phyloP scores from a whole-genome alignment of 75 land plant species.

The Cryptomeria japonica region DNA sequence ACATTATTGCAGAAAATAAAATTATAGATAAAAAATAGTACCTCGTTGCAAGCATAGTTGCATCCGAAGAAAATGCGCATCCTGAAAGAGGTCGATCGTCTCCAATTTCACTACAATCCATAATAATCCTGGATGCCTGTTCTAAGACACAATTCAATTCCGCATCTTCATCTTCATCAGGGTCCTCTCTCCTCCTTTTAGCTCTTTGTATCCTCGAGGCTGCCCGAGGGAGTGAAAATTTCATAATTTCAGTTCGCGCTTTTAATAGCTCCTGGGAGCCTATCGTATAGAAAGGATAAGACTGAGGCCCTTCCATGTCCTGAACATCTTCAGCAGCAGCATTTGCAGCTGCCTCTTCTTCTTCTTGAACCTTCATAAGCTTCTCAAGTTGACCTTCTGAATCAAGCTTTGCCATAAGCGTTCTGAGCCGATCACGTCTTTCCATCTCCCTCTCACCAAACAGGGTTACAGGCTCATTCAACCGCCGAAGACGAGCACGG shows the following conservation, averaged over 20 bases:
- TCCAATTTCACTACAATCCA: constrained; percentile 95
- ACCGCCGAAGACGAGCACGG: constrained; percentile 75
- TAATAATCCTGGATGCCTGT: constrained; percentile 43
- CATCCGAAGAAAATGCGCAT: constrained; percentile 87
- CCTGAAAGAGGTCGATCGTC: constrained; percentile 95
- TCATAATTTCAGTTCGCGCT: constrained; percentile 70
- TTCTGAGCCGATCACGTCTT: constrained; percentile 84
- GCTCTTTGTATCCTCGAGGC: constrained; percentile 60
- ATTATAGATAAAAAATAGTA: constrained; percentile 17
- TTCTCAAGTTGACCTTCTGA: constrained; percentile 84
- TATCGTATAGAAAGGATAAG: constrained; percentile 86
- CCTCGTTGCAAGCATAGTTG: constrained; percentile 87
- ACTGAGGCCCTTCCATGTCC: constrained; percentile 37
- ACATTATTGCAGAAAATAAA: background rate
- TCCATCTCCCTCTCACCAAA: constrained; percentile 99
- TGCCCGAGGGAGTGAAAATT: constrained; percentile 72
- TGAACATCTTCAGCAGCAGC: constrained; percentile 48
- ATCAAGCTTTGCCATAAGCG: constrained; percentile 85
- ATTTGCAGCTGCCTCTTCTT: constrained; percentile 51
- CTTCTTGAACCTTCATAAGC: constrained; percentile 71
- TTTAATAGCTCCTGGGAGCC: constrained; percentile 64
- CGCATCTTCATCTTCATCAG: constrained; percentile 91
- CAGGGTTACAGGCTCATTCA: constrained; percentile 88
- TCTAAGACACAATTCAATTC: constrained; percentile 71
- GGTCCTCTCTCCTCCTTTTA: constrained; percentile 77